phyloP scores from a whole-genome alignment of 257 asterid species.

The Nyctanthes arbortristis region DNA sequence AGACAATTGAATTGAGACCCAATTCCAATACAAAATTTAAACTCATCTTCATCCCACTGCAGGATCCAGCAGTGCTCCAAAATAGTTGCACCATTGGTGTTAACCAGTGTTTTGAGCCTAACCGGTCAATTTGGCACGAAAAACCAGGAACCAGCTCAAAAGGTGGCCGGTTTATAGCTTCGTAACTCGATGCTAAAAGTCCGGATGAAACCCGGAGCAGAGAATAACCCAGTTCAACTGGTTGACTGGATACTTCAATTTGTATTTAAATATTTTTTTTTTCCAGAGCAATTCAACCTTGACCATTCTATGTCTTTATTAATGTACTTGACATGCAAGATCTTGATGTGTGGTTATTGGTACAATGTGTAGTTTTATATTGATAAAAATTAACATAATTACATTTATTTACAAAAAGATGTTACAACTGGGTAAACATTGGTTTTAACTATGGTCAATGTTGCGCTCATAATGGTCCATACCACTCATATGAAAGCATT shows the following conservation, averaged over 20 bases:
- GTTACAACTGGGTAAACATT: no score
- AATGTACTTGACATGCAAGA: no score
- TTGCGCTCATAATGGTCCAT: background rate
- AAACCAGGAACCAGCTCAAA: background rate
- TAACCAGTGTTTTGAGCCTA: background rate
- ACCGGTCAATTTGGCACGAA: background rate
- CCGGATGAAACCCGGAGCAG: no score
- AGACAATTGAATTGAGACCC: background rate
- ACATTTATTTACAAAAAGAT: no score
- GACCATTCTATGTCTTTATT: no score
- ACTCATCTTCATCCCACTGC: no score
- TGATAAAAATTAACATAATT: background rate
- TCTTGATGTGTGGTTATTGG: no score
- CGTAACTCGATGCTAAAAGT: background rate
- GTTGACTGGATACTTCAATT: no score
- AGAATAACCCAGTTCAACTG: no score
- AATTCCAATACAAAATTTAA: background rate
- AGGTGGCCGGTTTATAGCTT: background rate
- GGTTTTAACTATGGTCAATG: background rate
- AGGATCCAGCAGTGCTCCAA: background rate
- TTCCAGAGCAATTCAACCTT: no score
- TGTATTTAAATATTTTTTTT: no score
- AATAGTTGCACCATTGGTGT: background rate
- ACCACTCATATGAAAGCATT: background rate
- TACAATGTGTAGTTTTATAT: no score